Percentiles rank a stretch among this genome's conserved stretches.
phyloP scores from a whole-genome alignment of 2,329 filamentous ascomycete species.

The Scorias spongiosa region DNA sequence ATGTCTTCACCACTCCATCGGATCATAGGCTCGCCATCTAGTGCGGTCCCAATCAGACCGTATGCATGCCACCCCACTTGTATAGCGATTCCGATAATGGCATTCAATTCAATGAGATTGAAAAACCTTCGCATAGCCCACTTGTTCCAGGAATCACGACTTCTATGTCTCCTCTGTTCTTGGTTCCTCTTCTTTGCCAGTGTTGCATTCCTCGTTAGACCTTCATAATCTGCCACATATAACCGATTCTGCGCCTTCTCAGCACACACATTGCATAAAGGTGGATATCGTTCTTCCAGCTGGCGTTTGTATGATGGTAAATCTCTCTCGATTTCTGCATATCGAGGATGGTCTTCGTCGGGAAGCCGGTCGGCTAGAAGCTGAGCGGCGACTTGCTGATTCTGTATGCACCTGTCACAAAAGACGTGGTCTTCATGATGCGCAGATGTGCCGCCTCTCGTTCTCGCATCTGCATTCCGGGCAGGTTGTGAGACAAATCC shows the following conservation, averaged over 20 bases:
- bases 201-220: constrained; percentile 32
- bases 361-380: constrained; percentile 69
- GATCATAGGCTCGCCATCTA: background rate
- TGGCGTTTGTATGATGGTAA: constrained; percentile 56
- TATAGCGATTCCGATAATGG: constrained; percentile 9
- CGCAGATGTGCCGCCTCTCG: constrained; percentile 9
- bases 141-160: constrained; percentile 27
- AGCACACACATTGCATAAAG: constrained; percentile 71
- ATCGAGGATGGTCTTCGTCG: constrained; percentile 48
- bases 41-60: constrained; percentile 1
- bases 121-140: constrained; percentile 15
- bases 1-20: background rate
- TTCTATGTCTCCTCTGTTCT: constrained; percentile 26
- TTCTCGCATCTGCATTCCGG: background rate
- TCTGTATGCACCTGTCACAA: constrained; percentile 71
- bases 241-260: constrained; percentile 45
- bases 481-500: constrained; percentile 9
- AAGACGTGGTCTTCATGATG: constrained; percentile 32
- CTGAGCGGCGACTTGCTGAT: constrained; percentile 68
- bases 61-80: constrained; percentile 17
- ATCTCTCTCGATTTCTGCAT: constrained; percentile 50
- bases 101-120: constrained; percentile 7
- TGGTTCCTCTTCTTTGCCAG: constrained; percentile 42
- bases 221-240: constrained; percentile 18
- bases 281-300: constrained; percentile 73